Percentiles rank a stretch among this genome's conserved stretches.
Conservation (phyloP, 345 rosid species). For the Psidium guajava region DNA sequence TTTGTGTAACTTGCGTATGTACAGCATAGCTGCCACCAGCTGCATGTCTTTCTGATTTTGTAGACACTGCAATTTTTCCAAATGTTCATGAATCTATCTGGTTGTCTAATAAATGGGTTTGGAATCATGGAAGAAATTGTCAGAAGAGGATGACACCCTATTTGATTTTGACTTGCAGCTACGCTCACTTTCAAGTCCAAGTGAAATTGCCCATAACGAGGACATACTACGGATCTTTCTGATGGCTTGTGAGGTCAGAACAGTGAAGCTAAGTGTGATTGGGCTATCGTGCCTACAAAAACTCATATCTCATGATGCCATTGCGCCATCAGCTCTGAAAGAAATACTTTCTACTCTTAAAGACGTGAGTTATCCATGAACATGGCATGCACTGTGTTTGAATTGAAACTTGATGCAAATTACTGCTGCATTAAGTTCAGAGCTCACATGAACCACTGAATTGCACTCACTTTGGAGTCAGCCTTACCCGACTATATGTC, state of each 20-base stretch:
- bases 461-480: not conserved
- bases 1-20: not conserved
- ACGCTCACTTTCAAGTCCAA: constrained; percentile 68
- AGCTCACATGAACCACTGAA: not conserved
- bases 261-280: constrained; percentile 76
- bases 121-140: not conserved
- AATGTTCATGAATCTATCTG: not conserved
- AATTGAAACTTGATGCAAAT: not conserved
- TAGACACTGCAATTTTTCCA: not conserved
- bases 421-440: not conserved
- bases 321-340: constrained; percentile 67
- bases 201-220: constrained; percentile 74
- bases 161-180: constrained; percentile 36
- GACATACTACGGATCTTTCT: constrained; percentile 80
- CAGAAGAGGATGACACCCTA: not conserved
- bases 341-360: constrained; percentile 75
- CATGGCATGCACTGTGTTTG: not conserved
- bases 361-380: constrained; percentile 46
- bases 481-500: not conserved
- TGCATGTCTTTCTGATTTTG: not conserved
- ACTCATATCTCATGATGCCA: constrained; percentile 94
- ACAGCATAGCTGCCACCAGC: not conserved
- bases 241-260: constrained; percentile 89
- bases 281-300: constrained; percentile 94
- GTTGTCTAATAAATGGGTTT: not conserved